Evolutionary conservation across 345 rosid genomes (phyloP), one percentile per base, ranked within the genome.

Genomic region (Anastatica hierochuntica): DNA sequence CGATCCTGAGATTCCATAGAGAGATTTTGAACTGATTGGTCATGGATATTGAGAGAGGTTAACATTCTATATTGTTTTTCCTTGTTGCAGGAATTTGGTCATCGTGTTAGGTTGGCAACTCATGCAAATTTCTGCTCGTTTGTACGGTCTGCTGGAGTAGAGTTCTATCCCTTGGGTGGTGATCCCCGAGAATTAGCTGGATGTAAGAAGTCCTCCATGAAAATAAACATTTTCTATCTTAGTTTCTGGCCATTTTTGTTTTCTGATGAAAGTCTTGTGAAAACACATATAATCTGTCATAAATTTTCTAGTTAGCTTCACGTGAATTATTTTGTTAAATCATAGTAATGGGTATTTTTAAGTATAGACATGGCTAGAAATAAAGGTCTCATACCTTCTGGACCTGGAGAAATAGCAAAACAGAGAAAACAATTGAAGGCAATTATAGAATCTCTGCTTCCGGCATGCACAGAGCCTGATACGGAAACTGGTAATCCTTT

Each of bases 161-260:
- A 83, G 24, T 92, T 92, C 63, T 88, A 76, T 52, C 98, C 98
- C 27, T 69, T 92, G 70, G 96, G 96, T 3, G 96, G 96, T 66
- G 98, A 92, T 76, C 98, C 96, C 54, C 80, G 94, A 39, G 83
- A 78, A 61, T 74, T 92, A 74, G 96, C 98, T 67, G 95, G 74
- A 79, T 88, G 98, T 92, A 83, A 85, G 85, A n/a, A n/a, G n/a
- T n/a, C n/a, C n/a, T n/a, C n/a, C n/a, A n/a, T n/a, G n/a, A n/a
- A n/a, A n/a, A n/a, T n/a, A 72, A 49, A 64, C 45, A 59, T 13
- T 30, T 39, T 39, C 9, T 30, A 11, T 20, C 19, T 24, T 21
- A 21, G 15, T 52, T 13, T 36, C 33, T 37, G 6, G 9, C n/a
- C n/a, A n/a, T n/a, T n/a, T n/a, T n/a, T n/a, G n/a, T n/a, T n/a